Percentiles rank a stretch among this genome's conserved stretches.
Conservation (phyloP, 1,284 basidiomycete genomes). For the Tylopilus sp. region DNA sequence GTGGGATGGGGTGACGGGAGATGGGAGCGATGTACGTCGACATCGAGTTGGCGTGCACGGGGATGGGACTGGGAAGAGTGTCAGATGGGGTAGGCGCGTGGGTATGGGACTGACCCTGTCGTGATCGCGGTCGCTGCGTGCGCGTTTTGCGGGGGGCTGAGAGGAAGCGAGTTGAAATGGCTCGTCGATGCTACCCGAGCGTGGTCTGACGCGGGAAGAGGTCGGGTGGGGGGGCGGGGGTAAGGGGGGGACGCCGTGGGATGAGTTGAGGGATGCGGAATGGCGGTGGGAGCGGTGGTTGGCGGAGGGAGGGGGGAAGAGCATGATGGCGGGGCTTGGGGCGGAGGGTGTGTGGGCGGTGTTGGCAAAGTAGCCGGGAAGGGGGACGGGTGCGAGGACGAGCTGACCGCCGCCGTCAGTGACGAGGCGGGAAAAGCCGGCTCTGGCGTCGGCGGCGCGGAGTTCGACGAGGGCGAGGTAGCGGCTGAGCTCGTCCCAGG, state of each 20-base stretch:
- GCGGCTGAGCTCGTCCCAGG: constrained; percentile 52
- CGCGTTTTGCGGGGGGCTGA: constrained; percentile 47
- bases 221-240: constrained; percentile 30
- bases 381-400: constrained; percentile 33
- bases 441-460: constrained; percentile 48
- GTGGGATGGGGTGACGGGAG: constrained; percentile 18
- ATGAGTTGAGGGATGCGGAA: constrained; percentile 22
- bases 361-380: constrained; percentile 18
- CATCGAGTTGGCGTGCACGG: constrained; percentile 21
- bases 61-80: constrained; percentile 9
- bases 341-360: constrained; percentile 11
- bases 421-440: constrained; percentile 46
- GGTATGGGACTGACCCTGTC: constrained; percentile 12
- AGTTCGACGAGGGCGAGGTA: constrained; percentile 46
- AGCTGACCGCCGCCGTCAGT: constrained; percentile 42
- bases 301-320: constrained; percentile 21
- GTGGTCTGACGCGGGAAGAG: constrained; percentile 37
- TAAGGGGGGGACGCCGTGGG: constrained; percentile 21
- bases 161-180: constrained; percentile 25
- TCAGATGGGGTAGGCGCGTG: constrained; percentile 7
- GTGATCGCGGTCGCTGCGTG: constrained; percentile 39
- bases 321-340: constrained; percentile 23
- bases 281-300: constrained; percentile 23
- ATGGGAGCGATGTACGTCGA: constrained; percentile 25
- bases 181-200: constrained; percentile 42